A percentile compares a stretch with the other conserved stretches of the same genome.
These are phyloP conservation scores for Neurospora sp. DNA, from an alignment of 495 filamentous ascomycete genomes.

Conservation along the genomic window DNA sequence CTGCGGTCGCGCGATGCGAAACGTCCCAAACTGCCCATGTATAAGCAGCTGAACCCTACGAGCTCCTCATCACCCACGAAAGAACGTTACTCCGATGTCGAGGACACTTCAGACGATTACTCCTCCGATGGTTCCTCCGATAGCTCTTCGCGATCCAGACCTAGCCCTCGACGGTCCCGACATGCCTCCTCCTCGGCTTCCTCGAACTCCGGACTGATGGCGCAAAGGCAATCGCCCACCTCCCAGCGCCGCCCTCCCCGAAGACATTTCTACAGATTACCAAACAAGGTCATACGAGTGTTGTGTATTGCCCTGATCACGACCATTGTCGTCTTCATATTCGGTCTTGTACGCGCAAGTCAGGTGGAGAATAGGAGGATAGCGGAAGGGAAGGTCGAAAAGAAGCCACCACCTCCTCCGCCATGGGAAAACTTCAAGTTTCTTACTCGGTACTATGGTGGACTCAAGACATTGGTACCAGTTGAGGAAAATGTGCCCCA, in stretches of 20 bases:
- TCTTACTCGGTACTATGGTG: slow-evolving; percentile 75
- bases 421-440: slow-evolving; percentile 77
- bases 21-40: slow-evolving; percentile 31
- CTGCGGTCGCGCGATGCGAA: slow-evolving; percentile 26
- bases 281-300: slow-evolving; percentile 56
- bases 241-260: slow-evolving; percentile 27
- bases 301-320: slow-evolving; percentile 60
- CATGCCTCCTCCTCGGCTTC: slow-evolving; percentile 44
- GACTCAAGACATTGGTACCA: slow-evolving; percentile 56
- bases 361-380: slow-evolving; percentile 52
- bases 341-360: slow-evolving; percentile 60
- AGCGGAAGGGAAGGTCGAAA: slow-evolving; percentile 41
- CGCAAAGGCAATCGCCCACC: slow-evolving; percentile 28
- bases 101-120: slow-evolving; percentile 30
- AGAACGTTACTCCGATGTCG: slow-evolving; percentile 35
- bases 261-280: slow-evolving; percentile 48
- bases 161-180: slow-evolving; percentile 34
- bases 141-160: slow-evolving; percentile 24
- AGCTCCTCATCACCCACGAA: slow-evolving; percentile 21
- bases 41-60: slow-evolving; percentile 24
- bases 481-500: slow-evolving; percentile 57
- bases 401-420: slow-evolving; percentile 45
- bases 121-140: slow-evolving; percentile 35
- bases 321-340: slow-evolving; percentile 60
- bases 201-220: slow-evolving; percentile 42